Evolutionary conservation across 306 rosid species (phyloP).

Genomic region (Fagus sylvatica): DNA sequence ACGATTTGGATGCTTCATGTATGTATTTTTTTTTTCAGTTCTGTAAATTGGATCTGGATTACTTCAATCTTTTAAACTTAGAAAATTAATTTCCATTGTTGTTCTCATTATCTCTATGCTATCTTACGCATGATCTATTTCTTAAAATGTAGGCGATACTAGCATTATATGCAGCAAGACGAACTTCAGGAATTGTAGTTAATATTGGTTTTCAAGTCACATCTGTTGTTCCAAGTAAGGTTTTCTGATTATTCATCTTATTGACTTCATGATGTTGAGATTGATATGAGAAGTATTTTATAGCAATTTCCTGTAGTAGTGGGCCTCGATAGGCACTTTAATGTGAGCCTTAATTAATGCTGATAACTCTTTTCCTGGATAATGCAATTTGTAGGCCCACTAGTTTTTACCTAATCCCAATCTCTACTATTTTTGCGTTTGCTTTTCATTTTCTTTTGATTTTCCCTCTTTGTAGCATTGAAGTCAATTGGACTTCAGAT

Average conservation of each 20-base stretch:
- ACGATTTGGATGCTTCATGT: background rate
- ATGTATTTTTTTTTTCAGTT: background rate
- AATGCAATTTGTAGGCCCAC: background rate
- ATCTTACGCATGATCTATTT: slow-evolving; percentile 22
- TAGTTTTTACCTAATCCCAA: background rate
- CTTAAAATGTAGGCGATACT: slow-evolving; percentile 67
- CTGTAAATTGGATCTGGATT: background rate
- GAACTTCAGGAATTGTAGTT: slow-evolving; percentile 86
- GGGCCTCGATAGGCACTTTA: background rate
- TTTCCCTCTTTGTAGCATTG: background rate
- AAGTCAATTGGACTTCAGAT: background rate
- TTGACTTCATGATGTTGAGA: slow-evolving; percentile 8
- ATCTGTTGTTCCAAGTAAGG: slow-evolving; percentile 92
- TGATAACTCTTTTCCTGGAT: background rate
- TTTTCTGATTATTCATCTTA: slow-evolving; percentile 2
- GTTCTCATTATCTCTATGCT: slow-evolving; percentile 10
- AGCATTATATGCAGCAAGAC: slow-evolving; percentile 82
- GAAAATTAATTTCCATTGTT: background rate
- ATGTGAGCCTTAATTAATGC: background rate
- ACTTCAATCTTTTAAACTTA: background rate
- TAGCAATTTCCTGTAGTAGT: background rate
- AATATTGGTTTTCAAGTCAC: slow-evolving; percentile 92
- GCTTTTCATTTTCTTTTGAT: background rate
- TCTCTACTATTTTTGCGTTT: background rate
- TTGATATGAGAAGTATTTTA: background rate